A percentile compares a stretch with the other conserved stretches of the same genome.
These are phyloP conservation scores for Phytophthora tubulina DNA, from an alignment of 352 stramenopile species.

Conservation along the genomic window DNA sequence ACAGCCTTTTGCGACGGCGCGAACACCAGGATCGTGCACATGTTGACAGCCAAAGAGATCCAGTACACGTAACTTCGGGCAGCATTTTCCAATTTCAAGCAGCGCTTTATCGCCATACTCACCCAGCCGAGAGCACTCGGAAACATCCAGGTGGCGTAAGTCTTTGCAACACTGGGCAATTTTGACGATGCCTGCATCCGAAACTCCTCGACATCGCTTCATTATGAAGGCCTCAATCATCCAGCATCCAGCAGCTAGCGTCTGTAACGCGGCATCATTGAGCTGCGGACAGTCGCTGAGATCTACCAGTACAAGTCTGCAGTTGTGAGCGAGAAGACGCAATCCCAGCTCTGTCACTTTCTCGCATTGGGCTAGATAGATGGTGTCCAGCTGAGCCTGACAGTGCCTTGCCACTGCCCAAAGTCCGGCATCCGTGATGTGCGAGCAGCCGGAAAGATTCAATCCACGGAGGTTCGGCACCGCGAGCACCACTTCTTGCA, in stretches of 20 bases:
- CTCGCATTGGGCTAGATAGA: slow-evolving; percentile 84
- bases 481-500: slow-evolving; percentile 90
- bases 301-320: slow-evolving; percentile 80
- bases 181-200: slow-evolving; percentile 88
- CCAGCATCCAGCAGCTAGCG: slow-evolving; percentile 90
- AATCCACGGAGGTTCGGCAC: slow-evolving; percentile 78
- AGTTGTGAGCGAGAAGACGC: slow-evolving; percentile 90
- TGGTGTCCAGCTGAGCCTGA: slow-evolving; percentile 58
- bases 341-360: slow-evolving; percentile 91
- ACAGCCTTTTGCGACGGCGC: slow-evolving; percentile 86
- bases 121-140: slow-evolving; percentile 84
- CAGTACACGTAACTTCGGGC: slow-evolving; percentile 74
- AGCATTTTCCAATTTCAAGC: slow-evolving; percentile 89
- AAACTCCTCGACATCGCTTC: slow-evolving; percentile 79
- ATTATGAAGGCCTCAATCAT: slow-evolving; percentile 87
- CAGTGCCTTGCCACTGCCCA: slow-evolving; percentile 90
- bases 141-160: slow-evolving; percentile 86
- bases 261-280: slow-evolving; percentile 86
- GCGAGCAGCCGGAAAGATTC: slow-evolving; percentile 65
- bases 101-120: slow-evolving; percentile 95
- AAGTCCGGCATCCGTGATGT: slow-evolving; percentile 91
- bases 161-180: slow-evolving; percentile 89
- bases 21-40: slow-evolving; percentile 84
- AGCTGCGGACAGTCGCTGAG: slow-evolving; percentile 88
- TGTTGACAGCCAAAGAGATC: slow-evolving; percentile 92